A percentile compares a stretch with the other conserved stretches of the same genome.
Conservation (phyloP, 2,329 filamentous ascomycete genomes). For the Bipolaris gigantea region DNA sequence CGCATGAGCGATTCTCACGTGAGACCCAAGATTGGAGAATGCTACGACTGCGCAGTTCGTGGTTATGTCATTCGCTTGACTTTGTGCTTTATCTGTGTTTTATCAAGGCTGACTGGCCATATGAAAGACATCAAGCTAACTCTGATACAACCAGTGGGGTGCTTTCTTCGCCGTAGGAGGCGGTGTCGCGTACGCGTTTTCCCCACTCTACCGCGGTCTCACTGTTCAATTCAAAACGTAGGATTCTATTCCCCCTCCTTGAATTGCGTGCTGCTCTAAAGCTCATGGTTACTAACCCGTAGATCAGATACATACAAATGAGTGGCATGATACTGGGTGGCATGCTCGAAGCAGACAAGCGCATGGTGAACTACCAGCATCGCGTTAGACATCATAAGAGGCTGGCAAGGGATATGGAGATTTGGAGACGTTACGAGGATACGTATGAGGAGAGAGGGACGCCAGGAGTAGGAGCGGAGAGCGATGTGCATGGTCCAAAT, state of each 20-base stretch:
- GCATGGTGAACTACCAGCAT: conserved; percentile 68
- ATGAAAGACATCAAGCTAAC: not conserved
- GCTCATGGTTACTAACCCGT: not conserved
- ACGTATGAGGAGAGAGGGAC: conserved; percentile 54
- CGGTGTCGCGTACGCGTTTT: conserved; percentile 64
- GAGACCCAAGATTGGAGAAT: not conserved
- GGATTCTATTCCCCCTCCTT: conserved; percentile 4
- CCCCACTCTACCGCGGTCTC: conserved; percentile 68
- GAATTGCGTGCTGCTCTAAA: not conserved
- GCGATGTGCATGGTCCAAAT: conserved; percentile 24
- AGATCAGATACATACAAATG: conserved; percentile 73
- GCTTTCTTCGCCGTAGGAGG: conserved; percentile 64
- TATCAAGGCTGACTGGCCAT: too few species aligned
- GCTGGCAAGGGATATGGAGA: conserved; percentile 64
- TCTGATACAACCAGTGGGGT: conserved; percentile 60
- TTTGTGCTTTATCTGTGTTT: too few species aligned
- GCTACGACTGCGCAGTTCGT: too few species aligned
- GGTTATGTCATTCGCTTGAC: too few species aligned
- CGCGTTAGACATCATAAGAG: conserved; percentile 66
- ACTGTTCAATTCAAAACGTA: conserved; percentile 44
- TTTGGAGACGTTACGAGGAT: conserved; percentile 68
- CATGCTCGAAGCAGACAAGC: conserved; percentile 73
- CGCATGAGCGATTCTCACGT: not conserved
- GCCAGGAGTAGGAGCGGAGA: conserved; percentile 42
- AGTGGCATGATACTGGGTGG: conserved; percentile 80